A percentile compares a stretch with the other conserved stretches of the same genome.
phyloP scores from a whole-genome alignment of 257 asterid species.

The Rhazya stricta region DNA sequence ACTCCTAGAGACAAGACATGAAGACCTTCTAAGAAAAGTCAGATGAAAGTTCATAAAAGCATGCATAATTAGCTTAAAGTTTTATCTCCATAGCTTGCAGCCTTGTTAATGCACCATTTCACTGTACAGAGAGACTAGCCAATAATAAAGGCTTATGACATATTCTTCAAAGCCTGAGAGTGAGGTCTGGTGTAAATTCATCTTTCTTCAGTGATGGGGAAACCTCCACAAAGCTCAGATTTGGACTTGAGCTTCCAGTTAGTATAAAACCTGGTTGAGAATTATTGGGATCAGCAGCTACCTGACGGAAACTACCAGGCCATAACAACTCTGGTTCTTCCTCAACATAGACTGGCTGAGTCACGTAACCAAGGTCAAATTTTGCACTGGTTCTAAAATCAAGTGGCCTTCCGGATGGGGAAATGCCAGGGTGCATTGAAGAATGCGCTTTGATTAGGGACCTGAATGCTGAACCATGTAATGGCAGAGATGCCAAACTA shows the following conservation, averaged over 20 bases:
- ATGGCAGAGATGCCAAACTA: conserved; percentile 39
- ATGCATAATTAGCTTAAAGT: not conserved
- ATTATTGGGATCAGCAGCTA: conserved; percentile 12
- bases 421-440: conserved; percentile 34
- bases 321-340: conserved; percentile 34
- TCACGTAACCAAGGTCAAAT: conserved; percentile 29
- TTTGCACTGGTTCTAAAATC: conserved; percentile 28
- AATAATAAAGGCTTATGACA: conserved; percentile 6
- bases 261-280: conserved; percentile 23
- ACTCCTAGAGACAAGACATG: conserved; percentile 3
- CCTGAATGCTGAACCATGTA: conserved; percentile 48
- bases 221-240: conserved; percentile 21
- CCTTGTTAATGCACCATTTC: conserved; percentile 11
- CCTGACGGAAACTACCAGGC: conserved; percentile 58
- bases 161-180: conserved; percentile 45
- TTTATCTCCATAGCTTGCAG: conserved; percentile 4
- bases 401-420: conserved; percentile 22
- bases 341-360: conserved; percentile 41
- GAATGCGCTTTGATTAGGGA: conserved; percentile 55
- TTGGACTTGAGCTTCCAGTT: conserved; percentile 24
- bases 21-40: not conserved
- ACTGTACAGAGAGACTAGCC: conserved; percentile 22
- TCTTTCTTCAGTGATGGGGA: conserved; percentile 20
- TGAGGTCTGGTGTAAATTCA: conserved; percentile 44
- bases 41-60: conserved; percentile 3